Conservation (phyloP, 345 rosid species). For the Hypericum androsaemum region DNA sequence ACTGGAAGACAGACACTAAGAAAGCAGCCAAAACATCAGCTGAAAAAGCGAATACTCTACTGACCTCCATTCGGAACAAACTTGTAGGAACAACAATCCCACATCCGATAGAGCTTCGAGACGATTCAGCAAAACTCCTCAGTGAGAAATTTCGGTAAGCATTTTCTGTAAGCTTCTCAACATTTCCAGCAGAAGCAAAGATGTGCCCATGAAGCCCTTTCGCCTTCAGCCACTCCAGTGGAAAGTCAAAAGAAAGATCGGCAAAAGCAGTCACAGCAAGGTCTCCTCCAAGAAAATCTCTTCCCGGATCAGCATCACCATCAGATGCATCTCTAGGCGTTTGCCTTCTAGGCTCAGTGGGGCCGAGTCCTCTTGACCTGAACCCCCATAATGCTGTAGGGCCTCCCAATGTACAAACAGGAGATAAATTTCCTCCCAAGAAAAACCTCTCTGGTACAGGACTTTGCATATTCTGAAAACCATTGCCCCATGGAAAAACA, state of each 20-base stretch:
- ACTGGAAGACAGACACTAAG: too few species aligned
- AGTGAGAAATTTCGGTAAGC: conserved; percentile 48
- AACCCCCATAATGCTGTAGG: conserved; percentile 83
- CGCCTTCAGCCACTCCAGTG: conserved; percentile 65
- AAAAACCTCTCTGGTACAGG: conserved; percentile 84
- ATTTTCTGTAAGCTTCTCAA: conserved; percentile 59
- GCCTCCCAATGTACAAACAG: conserved; percentile 66
- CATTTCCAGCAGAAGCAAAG: conserved; percentile 83
- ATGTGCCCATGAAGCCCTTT: conserved; percentile 86
- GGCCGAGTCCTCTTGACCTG: conserved; percentile 74
- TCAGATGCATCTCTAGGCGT: conserved; percentile 18
- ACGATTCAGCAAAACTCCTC: conserved; percentile 45
- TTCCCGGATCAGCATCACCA: conserved; percentile 36
- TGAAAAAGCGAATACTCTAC: conserved; percentile 11
- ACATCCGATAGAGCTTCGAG: conserved; percentile 68
- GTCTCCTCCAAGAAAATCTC: conserved; percentile 90
- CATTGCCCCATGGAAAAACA: conserved; percentile 66
- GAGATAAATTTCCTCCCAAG: conserved; percentile 86
- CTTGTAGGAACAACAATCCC: conserved; percentile 77
- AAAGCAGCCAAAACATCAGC: background rate
- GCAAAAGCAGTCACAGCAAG: conserved; percentile 77
- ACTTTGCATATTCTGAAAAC: conserved; percentile 29
- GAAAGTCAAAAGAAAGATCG: conserved; percentile 87
- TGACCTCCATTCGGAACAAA: conserved; percentile 87
- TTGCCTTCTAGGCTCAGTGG: conserved; percentile 60